Conservation (phyloP, 495 filamentous ascomycete genomes). For the Sabuloglossum arenarium region DNA sequence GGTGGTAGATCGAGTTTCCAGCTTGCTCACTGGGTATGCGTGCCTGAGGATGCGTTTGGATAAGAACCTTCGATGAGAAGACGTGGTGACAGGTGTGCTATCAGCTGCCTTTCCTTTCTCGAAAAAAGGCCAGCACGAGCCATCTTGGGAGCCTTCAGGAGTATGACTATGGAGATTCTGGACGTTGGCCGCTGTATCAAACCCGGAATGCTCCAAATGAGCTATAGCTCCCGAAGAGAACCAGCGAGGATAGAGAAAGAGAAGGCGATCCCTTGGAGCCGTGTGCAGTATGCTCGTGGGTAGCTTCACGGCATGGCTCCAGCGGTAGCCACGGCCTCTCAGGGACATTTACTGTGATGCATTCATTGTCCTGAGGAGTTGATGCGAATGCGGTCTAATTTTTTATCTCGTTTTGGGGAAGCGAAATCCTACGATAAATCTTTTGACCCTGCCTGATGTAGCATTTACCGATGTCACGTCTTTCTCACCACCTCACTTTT, state of each 20-base stretch:
- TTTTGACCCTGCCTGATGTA: too few relatives aligned
- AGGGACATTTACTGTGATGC: conserved; percentile 1
- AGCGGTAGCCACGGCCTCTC: not conserved
- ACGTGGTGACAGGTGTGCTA: not conserved
- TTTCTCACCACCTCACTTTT: too few relatives aligned
- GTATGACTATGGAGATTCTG: not conserved
- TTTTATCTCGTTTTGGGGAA: too few relatives aligned
- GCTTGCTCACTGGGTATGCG: not conserved
- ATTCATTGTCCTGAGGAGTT: not conserved
- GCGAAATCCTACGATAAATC: too few relatives aligned
- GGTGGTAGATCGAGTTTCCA: not conserved
- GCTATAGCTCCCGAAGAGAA: not conserved
- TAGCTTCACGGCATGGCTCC: not conserved
- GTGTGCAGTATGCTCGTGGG: not conserved
- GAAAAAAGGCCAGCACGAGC: not conserved
- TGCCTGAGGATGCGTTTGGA: too few relatives aligned
- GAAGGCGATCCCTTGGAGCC: not conserved
- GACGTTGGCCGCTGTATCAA: not conserved
- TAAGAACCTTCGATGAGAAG: not conserved
- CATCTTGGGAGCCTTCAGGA: not conserved
- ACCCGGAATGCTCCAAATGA: too few relatives aligned
- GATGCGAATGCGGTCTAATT: not conserved
- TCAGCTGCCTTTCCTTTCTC: not conserved
- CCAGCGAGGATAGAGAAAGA: conserved; percentile 1
- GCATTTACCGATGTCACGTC: too few relatives aligned